Evolutionary conservation across 257 asterid genomes (phyloP), one percentile per base, ranked within the genome.

Genomic region (Solanum pinnatisectum): DNA sequence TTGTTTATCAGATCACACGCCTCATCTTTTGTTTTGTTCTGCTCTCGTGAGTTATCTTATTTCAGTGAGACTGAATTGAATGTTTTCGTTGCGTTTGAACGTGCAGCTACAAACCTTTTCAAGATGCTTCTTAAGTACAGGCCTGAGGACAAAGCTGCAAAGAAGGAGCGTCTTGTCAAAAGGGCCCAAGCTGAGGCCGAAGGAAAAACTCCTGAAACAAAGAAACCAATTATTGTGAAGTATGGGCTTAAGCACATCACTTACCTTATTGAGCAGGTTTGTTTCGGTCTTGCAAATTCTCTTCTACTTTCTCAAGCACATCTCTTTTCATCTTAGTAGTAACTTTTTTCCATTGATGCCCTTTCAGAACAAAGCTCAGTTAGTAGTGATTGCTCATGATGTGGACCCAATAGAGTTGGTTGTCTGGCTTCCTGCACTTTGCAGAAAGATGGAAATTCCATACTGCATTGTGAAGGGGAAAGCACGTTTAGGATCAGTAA

Each of bases 111-210:
- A 22, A 92, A 25, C 67, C 88, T 92, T 14, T 92, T 92, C 89
- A 92, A 92, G 92, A 88, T 92, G 92, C 91, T 92, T 32, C 90
- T 92, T 10, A 92, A 92, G 90, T 92, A 92, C 89, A 89, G 93
- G 16, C 94, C 94, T 6, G 94, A 92, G 86, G 93, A 90, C 84
- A 90, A 89, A 65, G 93, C 93, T 35, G 90, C 93, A 12, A 90
- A 92, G 87, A 92, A 89, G 40, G 94, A 90, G 40, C 90, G 94
- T 8, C 91, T 92, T 68, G 84, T 90, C 36, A 92, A 90, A 52
- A 90, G 93, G 36, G 94, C 94, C 84, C 92, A 92, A 78, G 94
- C 94, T 87, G 94, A 90, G 30, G 83, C 91, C 0, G 93, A 92
- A 82, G 94, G 93, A 59, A 92, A 92, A 59, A 87, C 92, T 9